phyloP scores from a whole-genome alignment of 1,284 basidiomycete species.

The Ustilago vetiveriae region DNA sequence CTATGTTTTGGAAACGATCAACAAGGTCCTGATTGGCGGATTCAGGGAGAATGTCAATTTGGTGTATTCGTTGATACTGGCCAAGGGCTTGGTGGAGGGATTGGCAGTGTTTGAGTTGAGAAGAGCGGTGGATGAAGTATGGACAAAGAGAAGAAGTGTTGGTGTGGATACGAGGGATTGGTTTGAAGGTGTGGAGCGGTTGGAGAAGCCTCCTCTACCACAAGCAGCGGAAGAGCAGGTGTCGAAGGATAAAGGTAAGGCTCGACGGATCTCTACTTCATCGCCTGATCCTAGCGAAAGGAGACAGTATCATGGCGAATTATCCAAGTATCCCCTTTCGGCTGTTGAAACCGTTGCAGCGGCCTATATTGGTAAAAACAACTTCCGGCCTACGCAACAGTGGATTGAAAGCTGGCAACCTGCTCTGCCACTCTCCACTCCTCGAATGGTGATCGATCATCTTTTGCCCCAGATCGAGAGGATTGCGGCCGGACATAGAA shows the following conservation, averaged over 20 bases:
- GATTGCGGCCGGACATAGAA: constrained; percentile 36
- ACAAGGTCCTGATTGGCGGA: constrained; percentile 75
- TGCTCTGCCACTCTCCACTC: constrained; percentile 43
- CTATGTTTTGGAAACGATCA: constrained; percentile 92
- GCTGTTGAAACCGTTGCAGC: constrained; percentile 35
- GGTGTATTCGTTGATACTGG: constrained; percentile 83
- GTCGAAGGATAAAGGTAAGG: constrained; percentile 33
- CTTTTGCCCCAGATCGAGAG: constrained; percentile 55
- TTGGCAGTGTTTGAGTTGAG: constrained; percentile 87
- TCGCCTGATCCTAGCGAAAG: constrained; percentile 7
- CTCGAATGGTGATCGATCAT: constrained; percentile 34
- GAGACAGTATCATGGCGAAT: constrained; percentile 7
- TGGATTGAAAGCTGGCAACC: constrained; percentile 59
- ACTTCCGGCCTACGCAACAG: constrained; percentile 55
- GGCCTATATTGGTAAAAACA: constrained; percentile 52
- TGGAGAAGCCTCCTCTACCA: constrained; percentile 25
- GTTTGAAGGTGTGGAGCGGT: constrained; percentile 24
- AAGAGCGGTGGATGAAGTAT: constrained; percentile 82
- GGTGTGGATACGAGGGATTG: constrained; percentile 31
- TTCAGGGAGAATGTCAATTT: constrained; percentile 82
- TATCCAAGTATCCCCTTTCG: constrained; percentile 24
- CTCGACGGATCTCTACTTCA: constrained; percentile 38
- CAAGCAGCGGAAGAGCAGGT: neutral
- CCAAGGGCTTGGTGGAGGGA: constrained; percentile 83
- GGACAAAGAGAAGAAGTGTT: constrained; percentile 27